Conservation (phyloP, 106 monocot species). For the Triglochin maritima region DNA sequence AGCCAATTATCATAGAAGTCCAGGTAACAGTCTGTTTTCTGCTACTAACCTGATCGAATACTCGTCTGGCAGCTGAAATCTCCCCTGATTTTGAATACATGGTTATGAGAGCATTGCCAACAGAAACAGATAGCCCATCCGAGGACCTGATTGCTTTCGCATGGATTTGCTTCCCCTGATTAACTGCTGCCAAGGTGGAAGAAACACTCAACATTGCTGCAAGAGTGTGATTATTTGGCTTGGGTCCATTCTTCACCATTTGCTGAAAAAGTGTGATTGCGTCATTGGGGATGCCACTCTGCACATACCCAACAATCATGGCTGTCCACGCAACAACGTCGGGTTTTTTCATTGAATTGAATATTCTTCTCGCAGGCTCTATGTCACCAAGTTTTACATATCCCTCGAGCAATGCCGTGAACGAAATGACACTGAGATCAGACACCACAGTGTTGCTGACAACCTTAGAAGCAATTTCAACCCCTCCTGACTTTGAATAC, state of each 20-base stretch:
- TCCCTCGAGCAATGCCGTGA: conserved; percentile 84
- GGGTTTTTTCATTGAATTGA: conserved; percentile 48
- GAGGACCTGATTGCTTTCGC: conserved; percentile 49
- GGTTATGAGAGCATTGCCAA: conserved; percentile 71
- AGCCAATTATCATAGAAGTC: conserved; percentile 90
- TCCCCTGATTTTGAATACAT: conserved; percentile 84
- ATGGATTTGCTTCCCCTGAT: conserved; percentile 70
- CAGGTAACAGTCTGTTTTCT: conserved; percentile 54
- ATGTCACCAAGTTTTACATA: conserved; percentile 68
- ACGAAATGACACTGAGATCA: conserved; percentile 53
- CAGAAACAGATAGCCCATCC: conserved; percentile 56
- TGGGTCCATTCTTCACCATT: conserved; percentile 50
- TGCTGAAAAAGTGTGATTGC: conserved; percentile 49
- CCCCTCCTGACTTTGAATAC: conserved; percentile 76
- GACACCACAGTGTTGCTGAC: conserved; percentile 10
- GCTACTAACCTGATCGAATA: conserved; percentile 38
- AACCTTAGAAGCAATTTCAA: conserved; percentile 38
- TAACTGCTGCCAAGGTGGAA: conserved; percentile 45
- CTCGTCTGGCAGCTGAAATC: conserved; percentile 37
- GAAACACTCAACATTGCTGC: conserved; percentile 73
- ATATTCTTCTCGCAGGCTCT: conserved; percentile 58
- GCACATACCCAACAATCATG: conserved; percentile 85
- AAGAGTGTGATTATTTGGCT: conserved; percentile 73
- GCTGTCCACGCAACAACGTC: conserved; percentile 97
- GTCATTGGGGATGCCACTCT: conserved; percentile 55